These are phyloP conservation scores for Sphagnum magellanicum DNA, from an alignment of 228 moss, liverwort and hornwort species.

Conservation along the genomic window DNA sequence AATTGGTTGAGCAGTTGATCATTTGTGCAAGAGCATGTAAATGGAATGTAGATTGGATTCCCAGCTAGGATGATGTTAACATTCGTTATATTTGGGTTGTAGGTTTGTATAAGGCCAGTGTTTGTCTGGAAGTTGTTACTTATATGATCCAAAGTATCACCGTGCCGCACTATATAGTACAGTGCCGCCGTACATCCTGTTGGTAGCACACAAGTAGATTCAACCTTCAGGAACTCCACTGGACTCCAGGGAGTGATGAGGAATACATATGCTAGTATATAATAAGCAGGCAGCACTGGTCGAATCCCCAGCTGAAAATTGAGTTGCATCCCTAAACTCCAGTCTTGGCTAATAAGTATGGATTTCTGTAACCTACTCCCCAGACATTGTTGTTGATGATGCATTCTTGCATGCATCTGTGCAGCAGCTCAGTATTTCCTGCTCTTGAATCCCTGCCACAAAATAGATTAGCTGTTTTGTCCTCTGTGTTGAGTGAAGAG, in stretches of 20 bases:
- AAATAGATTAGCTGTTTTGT: no score
- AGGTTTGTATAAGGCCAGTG: neutral
- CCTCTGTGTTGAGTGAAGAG: no score
- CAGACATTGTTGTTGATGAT: no score
- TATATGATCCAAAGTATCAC: constrained; percentile 14
- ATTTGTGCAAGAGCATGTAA: constrained; percentile 27
- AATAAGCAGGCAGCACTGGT: no score
- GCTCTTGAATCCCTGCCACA: no score
- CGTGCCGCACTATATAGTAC: constrained; percentile 32
- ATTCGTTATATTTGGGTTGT: constrained; percentile 17
- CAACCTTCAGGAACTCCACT: constrained; percentile 9
- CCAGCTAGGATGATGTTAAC: constrained; percentile 16
- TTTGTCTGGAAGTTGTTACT: constrained; percentile 11
- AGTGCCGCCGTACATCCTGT: constrained; percentile 26
- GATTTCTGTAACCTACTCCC: no score
- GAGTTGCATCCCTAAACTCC: no score
- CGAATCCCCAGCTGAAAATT: no score
- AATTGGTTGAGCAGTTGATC: constrained; percentile 21
- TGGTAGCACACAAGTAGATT: constrained; percentile 24
- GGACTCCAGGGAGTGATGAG: constrained; percentile 1
- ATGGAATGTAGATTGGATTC: constrained; percentile 22
- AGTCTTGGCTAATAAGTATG: no score
- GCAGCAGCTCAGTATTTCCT: no score
- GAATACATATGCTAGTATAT: no score
- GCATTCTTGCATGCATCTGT: no score